Evolutionary conservation across 1,139 yeast species (phyloP).

Genomic region (Candida glucosophila): DNA sequence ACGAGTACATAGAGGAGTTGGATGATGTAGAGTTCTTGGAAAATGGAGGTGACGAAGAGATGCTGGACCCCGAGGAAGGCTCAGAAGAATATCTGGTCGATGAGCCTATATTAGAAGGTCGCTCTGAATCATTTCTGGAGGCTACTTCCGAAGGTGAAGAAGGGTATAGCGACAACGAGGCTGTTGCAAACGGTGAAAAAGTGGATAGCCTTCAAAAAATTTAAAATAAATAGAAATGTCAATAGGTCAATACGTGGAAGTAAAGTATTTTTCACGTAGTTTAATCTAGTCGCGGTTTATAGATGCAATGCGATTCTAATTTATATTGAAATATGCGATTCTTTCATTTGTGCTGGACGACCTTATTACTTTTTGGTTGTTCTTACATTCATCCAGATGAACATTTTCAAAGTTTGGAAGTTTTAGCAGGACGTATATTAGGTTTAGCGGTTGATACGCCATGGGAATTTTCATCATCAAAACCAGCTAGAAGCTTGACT

Average conservation of each 20-base stretch:
- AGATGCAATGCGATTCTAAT: no score
- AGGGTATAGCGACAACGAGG: constrained; percentile 6
- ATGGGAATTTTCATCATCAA: constrained; percentile 68
- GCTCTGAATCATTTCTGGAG: not conserved
- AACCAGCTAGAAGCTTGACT: constrained; percentile 67
- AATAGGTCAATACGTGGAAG: no score
- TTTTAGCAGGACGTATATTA: constrained; percentile 43
- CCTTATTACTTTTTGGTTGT: constrained; percentile 55
- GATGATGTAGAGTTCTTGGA: constrained; percentile 27
- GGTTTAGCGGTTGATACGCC: constrained; percentile 52
- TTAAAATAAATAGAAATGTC: no score
- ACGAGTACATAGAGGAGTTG: constrained; percentile 34
- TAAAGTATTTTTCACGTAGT: no score
- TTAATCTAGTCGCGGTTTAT: no score
- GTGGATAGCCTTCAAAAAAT: no score
- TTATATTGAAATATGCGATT: not conserved
- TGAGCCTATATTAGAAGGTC: not conserved
- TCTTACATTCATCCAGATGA: constrained; percentile 98
- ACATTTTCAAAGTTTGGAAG: constrained; percentile 84
- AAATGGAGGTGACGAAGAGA: constrained; percentile 16
- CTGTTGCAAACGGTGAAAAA: constrained; percentile 2
- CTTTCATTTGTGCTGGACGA: constrained; percentile 21
- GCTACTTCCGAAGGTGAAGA: constrained; percentile 5
- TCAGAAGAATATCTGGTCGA: constrained; percentile 1
- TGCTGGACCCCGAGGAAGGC: constrained; percentile 4